A percentile compares a stretch with the other conserved stretches of the same genome.
phyloP scores from a whole-genome alignment of 2,329 filamentous ascomycete genomes.

The Niveomyces coronatus region DNA sequence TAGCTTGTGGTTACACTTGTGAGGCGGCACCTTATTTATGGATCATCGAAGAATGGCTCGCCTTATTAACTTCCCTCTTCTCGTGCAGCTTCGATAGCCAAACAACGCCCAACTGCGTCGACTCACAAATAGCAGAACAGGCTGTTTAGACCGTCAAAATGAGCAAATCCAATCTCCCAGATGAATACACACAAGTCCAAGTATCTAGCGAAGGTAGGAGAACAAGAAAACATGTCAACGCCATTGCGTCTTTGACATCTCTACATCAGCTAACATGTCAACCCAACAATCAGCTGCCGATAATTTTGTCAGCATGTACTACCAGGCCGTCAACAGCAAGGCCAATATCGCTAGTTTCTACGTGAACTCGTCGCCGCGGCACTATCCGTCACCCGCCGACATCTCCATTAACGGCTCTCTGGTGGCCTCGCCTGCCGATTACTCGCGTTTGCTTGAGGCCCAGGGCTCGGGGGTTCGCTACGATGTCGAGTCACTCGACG shows the following conservation, averaged over 20 bases:
- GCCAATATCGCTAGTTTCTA: constrained; percentile 59
- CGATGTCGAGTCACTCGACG: constrained; percentile 67
- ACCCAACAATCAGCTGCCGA: constrained; percentile 52
- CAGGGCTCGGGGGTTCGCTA: constrained; percentile 52
- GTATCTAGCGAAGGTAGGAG: constrained; percentile 36
- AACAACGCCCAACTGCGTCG: too few species aligned
- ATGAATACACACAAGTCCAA: constrained; percentile 33
- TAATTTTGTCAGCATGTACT: constrained; percentile 63
- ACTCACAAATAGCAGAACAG: too few species aligned
- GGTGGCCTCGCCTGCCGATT: constrained; percentile 50
- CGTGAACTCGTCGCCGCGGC: constrained; percentile 44
- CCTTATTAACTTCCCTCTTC: too few species aligned
- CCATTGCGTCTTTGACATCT: neutral
- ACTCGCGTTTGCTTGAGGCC: constrained; percentile 57
- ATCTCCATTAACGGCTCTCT: constrained; percentile 74
- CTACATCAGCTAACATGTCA: constrained; percentile 7
- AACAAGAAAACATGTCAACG: constrained; percentile 3
- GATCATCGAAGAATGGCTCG: too few species aligned
- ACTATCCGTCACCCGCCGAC: constrained; percentile 47
- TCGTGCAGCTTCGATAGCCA: too few species aligned
- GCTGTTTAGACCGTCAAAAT: constrained; percentile 1
- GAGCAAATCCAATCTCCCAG: constrained; percentile 24
- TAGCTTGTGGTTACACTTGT: too few species aligned
- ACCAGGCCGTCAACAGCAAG: constrained; percentile 60
- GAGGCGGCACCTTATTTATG: too few species aligned